Percentiles rank a stretch among this genome's conserved stretches.
Conservation (phyloP, 257 asterid species). For the Euphrasia confusa region DNA sequence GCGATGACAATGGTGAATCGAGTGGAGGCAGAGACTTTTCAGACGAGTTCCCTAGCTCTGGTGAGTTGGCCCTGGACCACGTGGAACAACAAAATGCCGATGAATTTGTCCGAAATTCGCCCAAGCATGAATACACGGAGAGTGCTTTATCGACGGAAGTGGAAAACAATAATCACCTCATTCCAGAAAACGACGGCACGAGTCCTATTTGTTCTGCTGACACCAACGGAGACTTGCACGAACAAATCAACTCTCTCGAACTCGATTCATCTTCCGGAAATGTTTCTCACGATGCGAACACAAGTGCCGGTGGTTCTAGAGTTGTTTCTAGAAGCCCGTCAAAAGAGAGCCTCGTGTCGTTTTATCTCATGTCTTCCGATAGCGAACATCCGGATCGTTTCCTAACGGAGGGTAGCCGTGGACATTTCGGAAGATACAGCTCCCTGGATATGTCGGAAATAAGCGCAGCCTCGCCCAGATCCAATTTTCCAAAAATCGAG, state of each 20-base stretch:
- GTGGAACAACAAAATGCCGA: not conserved
- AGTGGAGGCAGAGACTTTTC: too few species aligned
- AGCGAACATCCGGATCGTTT: not conserved
- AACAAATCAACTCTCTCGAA: too few species aligned
- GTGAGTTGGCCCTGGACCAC: too few species aligned
- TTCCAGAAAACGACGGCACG: too few species aligned
- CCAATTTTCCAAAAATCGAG: not conserved
- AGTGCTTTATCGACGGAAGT: conserved; percentile 20
- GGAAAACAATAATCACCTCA: conserved; percentile 8
- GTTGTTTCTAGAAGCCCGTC: conserved; percentile 29
- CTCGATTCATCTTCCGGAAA: too few species aligned
- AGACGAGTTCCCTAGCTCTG: too few species aligned
- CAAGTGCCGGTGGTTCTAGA: conserved; percentile 18
- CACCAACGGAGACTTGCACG: too few species aligned
- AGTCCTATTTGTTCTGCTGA: too few species aligned
- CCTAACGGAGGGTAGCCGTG: not conserved
- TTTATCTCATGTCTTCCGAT: not conserved
- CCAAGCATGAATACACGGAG: conserved; percentile 28
- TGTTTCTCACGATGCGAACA: conserved; percentile 14
- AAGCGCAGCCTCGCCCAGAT: conserved; percentile 7
- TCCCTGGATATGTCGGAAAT: conserved; percentile 34
- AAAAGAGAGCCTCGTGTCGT: not conserved
- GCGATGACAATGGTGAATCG: too few species aligned
- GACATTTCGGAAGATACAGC: conserved; percentile 20
- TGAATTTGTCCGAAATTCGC: conserved; percentile 13